These are phyloP conservation scores for Aspergillus leporis DNA, from an alignment of 495 filamentous ascomycete species.

Conservation along the genomic window DNA sequence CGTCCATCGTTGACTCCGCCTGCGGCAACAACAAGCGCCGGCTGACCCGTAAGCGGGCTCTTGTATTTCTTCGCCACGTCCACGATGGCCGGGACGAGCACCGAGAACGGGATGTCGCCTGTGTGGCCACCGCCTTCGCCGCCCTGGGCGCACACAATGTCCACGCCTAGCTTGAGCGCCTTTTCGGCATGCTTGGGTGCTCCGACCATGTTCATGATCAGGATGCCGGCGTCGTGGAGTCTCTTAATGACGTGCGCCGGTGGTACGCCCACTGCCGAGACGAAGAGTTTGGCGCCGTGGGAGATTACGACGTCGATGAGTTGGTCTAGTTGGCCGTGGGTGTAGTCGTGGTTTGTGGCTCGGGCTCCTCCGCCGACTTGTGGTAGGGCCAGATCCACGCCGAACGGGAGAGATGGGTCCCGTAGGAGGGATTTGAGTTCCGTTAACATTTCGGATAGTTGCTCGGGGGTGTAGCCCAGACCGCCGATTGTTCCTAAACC, in stretches of 20 bases:
- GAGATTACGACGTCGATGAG: constrained; percentile 77
- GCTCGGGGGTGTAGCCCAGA: constrained; percentile 77
- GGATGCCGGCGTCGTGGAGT: constrained; percentile 71
- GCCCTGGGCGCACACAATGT: constrained; percentile 82
- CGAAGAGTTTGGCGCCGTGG: constrained; percentile 77
- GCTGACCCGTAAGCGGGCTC: constrained; percentile 54
- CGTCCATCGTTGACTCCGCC: constrained; percentile 74
- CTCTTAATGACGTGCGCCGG: constrained; percentile 65
- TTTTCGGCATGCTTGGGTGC: constrained; percentile 84
- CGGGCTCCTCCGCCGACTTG: constrained; percentile 78
- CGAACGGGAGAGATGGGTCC: constrained; percentile 70
- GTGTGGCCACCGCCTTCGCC: constrained; percentile 81
- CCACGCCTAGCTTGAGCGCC: constrained; percentile 75
- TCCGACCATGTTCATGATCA: constrained; percentile 97
- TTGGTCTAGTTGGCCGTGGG: constrained; percentile 76
- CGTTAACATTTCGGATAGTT: constrained; percentile 76
- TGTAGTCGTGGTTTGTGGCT: constrained; percentile 92
- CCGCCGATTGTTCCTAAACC: constrained; percentile 85
- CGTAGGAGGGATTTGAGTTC: constrained; percentile 73
- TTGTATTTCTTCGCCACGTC: constrained; percentile 66
- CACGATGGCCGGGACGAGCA: constrained; percentile 74
- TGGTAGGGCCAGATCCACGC: constrained; percentile 83
- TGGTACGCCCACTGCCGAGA: constrained; percentile 80
- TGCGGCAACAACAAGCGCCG: constrained; percentile 70
- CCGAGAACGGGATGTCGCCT: constrained; percentile 69